Conservation (phyloP, 306 rosid genomes). For the Quercus robur region DNA sequence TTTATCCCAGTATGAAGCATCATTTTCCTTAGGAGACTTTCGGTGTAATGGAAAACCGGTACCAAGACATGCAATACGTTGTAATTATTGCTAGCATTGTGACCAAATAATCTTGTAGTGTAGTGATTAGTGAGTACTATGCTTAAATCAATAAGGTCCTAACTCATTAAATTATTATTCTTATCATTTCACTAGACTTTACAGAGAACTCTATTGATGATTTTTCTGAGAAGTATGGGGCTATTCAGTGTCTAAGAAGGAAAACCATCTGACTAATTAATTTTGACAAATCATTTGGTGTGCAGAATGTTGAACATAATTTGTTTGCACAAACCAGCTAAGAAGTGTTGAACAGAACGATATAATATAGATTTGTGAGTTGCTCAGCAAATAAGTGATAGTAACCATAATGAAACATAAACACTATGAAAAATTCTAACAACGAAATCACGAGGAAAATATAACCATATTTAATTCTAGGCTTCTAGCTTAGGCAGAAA, state of each 20-base stretch:
- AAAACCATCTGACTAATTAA: neutral
- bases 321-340: neutral
- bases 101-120: neutral
- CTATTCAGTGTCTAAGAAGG: neutral
- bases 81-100: neutral
- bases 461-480: neutral
- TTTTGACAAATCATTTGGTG: neutral
- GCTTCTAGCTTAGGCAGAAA: neutral
- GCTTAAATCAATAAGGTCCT: no score
- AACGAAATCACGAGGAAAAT: neutral
- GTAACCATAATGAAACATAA: no score
- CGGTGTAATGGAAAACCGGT: neutral
- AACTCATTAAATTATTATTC: neutral
- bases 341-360: neutral
- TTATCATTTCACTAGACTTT: neutral
- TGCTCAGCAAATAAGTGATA: no score
- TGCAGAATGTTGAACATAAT: neutral
- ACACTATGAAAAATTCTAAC: neutral
- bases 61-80: neutral
- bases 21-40: neutral
- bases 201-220: neutral
- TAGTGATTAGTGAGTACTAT: neutral
- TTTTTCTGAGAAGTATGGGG: neutral
- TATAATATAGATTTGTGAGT: no score
- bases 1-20: neutral